Evolutionary conservation across 306 rosid species (phyloP).

Genomic region (Dalbergia oliveri): DNA sequence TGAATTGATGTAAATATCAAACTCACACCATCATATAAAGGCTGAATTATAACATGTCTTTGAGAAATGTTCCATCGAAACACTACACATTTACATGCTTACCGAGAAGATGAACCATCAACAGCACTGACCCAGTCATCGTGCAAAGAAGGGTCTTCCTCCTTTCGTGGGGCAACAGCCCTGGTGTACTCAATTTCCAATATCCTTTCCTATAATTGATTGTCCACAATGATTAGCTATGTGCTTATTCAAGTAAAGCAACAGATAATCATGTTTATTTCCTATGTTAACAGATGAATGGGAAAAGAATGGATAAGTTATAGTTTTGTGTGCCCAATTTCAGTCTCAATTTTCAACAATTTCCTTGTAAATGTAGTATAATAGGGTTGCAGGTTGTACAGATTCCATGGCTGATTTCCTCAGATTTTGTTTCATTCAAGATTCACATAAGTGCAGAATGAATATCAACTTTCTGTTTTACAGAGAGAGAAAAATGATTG

Average conservation of each 20-base stretch:
- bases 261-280: constrained; percentile 5
- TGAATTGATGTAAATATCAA: constrained; percentile 21
- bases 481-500: neutral
- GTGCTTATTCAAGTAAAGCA: constrained; percentile 1
- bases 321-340: constrained; percentile 16
- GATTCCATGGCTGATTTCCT: neutral
- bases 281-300: neutral
- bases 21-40: neutral
- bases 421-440: constrained; percentile 9
- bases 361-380: neutral
- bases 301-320: neutral
- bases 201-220: constrained; percentile 68
- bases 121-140: constrained; percentile 98
- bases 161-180: constrained; percentile 83
- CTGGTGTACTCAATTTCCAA: constrained; percentile 84
- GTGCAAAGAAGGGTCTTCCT: constrained; percentile 85
- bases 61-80: neutral
- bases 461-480: neutral
- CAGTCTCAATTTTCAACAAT: constrained; percentile 5
- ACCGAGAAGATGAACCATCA: constrained; percentile 91
- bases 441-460: neutral
- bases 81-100: constrained; percentile 45
- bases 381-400: neutral
- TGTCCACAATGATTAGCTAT: constrained; percentile 36
- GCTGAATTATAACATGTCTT: neutral